These are phyloP conservation scores for Colletotrichum sublineola DNA, from an alignment of 2,329 filamentous ascomycete genomes.

Conservation along the genomic window DNA sequence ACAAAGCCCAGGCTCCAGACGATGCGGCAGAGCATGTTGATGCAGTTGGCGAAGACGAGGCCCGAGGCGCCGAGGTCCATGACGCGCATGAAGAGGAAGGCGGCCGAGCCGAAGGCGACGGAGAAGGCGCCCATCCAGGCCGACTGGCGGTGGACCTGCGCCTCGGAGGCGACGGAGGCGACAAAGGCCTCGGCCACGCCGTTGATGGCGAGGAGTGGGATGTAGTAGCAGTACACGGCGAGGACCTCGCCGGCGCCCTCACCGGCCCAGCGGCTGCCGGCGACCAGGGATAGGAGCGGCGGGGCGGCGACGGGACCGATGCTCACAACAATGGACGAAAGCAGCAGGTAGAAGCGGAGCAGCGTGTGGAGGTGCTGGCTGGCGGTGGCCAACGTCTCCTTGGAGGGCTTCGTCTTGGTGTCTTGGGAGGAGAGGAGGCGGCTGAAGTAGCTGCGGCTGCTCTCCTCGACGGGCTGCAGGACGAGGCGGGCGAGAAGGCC, in stretches of 20 bases:
- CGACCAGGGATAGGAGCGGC: conserved; percentile 78
- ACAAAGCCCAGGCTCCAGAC: conserved; percentile 85
- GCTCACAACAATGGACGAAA: conserved; percentile 76
- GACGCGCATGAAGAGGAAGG: conserved; percentile 80
- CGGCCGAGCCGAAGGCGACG: conserved; percentile 78
- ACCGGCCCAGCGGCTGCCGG: conserved; percentile 81
- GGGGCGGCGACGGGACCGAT: conserved; percentile 84
- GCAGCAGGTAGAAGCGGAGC: conserved; percentile 79
- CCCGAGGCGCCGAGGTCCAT: conserved; percentile 80
- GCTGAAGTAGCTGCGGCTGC: conserved; percentile 89
- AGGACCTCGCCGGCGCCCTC: conserved; percentile 82
- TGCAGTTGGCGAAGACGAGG: conserved; percentile 85
- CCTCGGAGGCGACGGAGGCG: conserved; percentile 82
- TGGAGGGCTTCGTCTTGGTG: conserved; percentile 39
- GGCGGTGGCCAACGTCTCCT: conserved; percentile 55
- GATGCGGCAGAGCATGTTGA: conserved; percentile 91
- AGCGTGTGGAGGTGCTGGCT: conserved; percentile 71
- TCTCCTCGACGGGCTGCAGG: conserved; percentile 96
- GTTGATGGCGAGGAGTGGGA: conserved; percentile 92
- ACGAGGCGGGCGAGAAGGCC: conserved; percentile 88
- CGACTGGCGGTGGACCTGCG: conserved; percentile 82
- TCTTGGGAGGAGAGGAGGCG: conserved; percentile 70
- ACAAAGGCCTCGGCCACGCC: conserved; percentile 95
- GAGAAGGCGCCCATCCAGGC: conserved; percentile 89
- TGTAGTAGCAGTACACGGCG: conserved; percentile 88